Evolutionary conservation across 1,139 yeast species (phyloP), one percentile per base, ranked within the genome.

Genomic region (Blastobotrys illinoisensis): DNA sequence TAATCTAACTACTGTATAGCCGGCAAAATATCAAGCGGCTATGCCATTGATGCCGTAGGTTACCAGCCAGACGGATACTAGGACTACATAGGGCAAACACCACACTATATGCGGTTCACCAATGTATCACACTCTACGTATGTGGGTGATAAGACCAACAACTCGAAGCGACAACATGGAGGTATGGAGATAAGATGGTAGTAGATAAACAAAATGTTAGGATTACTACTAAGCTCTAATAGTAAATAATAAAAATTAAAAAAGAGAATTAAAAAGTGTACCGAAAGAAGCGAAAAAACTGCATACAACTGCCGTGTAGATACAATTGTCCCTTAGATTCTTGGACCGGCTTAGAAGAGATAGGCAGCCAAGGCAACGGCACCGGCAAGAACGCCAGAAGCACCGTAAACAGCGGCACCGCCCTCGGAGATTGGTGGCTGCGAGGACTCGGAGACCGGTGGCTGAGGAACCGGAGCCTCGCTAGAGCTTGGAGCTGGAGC

Each of bases 311-410:
- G 40, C 40, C 40, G 40, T 32, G 32, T 26, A 7, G 40, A 32
- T 32, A 32, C 40, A 32, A 32, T 32, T 32, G 16, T 13, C 40
- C 14, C 11, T 32, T 19, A 13, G 32, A 21, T 18, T 36, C 46
- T 11, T 20, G 13, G 13, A 13, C 14, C 55, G 49, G 32, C 66
- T 69, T 71, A 71, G 61, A 71, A 64, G 57, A 71, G 63, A 70
- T 66, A 68, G 58, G 72, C 73, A 56, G 69, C 74, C 54, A 65
- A 67, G 62, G 73, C 73, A 55, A 71, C 65, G 56, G 65, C 73
- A 59, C 71, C 74, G 54, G 71, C 74, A 48, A 69, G 64, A 54
- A 70, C 73, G 64, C 69, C 73, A 55, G 71, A 62, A 49, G 62
- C 65, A 51, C 62, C 66, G 55, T 62, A 67, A 61, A 62, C 60